Evolutionary conservation across 2,329 filamentous ascomycete genomes (phyloP), one percentile per base, ranked within the genome.

Genomic region (Colletotrichum filicis): DNA sequence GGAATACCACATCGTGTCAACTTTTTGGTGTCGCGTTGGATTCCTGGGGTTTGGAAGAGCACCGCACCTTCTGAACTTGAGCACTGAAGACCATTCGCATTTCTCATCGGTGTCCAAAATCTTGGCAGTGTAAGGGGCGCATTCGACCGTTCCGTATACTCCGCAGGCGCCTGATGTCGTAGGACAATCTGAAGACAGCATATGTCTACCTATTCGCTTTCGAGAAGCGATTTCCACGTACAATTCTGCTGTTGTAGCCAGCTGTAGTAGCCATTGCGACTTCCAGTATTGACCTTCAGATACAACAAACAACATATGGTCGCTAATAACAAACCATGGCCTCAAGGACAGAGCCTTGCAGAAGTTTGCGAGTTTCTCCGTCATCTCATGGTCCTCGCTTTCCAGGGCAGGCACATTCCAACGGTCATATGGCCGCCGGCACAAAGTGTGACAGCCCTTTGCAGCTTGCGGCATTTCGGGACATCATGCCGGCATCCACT

Each of bases 381-480:
- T 42, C 37, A 42, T 42, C 37, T 42, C 37, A 42, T 19, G 37
- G 37, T 42, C 37, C 22, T 53, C 32, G 46, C 30, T 56, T 32
- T n/a, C 28, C 24, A 58, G n/a, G 24, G 35, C 8, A 49, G 46
- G 52, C 26, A 24, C 26, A n/a, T 24, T 52, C 16, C 24, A 65
- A 32, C 16, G 5, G 67, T 35, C 67, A 58, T 24, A 42, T 66
- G 37, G 30, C 19, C 42, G 62, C 30, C 62, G 16, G 26, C 19
- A 46, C n/a, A 46, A 22, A 60, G 8, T 28, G 35, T 35, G 37
- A 19, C 37, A 42, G 37, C 37, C 6, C 14, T 42, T 19, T 42
- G 5, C 46, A 14, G 14, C 11, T 46, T 57, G 32, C 62, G 57
- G 57, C 32, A 73, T 64, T 22, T 19, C 70, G 70, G 59, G 55